A percentile compares a stretch with the other conserved stretches of the same genome.
Evolutionary conservation across 2,329 filamentous ascomycete genomes (phyloP).

Genomic region (Pseudocercospora eumusae): DNA sequence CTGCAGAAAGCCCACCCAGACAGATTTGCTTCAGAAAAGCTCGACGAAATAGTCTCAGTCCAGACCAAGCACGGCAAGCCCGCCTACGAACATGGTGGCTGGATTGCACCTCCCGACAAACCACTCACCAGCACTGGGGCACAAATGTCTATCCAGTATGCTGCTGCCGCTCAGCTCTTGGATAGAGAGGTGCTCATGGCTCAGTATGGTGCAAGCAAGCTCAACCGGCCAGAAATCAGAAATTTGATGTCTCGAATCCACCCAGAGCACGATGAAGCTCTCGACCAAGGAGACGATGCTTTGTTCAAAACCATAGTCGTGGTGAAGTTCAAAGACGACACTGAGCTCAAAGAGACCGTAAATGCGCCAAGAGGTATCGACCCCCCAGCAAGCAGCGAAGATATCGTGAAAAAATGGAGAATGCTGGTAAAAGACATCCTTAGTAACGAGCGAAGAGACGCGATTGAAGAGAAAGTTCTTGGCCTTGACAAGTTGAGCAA

Average conservation of each 20-base stretch:
- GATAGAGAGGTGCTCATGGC: constrained; percentile 17
- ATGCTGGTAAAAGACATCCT: constrained; percentile 16
- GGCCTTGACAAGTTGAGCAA: constrained; percentile 1
- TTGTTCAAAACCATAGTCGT: constrained; percentile 12
- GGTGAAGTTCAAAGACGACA: constrained; percentile 11
- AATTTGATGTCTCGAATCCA: constrained; percentile 10
- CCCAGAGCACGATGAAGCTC: constrained; percentile 12
- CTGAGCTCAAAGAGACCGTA: not conserved
- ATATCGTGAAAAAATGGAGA: constrained; percentile 18
- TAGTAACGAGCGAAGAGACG: constrained; percentile 8
- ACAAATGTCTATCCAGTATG: constrained; percentile 20
- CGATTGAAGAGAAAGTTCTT: constrained; percentile 15
- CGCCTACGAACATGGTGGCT: constrained; percentile 17
- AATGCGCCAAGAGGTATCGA: constrained; percentile 12
- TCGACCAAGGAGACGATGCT: constrained; percentile 10
- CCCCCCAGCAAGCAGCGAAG: constrained; percentile 15
- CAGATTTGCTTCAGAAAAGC: not conserved
- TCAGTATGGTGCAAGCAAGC: constrained; percentile 13
- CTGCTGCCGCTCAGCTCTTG: constrained; percentile 10
- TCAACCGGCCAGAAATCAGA: constrained; percentile 15
- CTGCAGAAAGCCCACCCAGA: constrained; percentile 39
- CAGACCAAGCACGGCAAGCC: constrained; percentile 10
- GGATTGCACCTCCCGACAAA: constrained; percentile 8
- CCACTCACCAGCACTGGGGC: constrained; percentile 16
- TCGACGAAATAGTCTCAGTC: not conserved